phyloP scores from a whole-genome alignment of 371 early-diverging fungal genomes.

The Syncephalis fuscata region DNA sequence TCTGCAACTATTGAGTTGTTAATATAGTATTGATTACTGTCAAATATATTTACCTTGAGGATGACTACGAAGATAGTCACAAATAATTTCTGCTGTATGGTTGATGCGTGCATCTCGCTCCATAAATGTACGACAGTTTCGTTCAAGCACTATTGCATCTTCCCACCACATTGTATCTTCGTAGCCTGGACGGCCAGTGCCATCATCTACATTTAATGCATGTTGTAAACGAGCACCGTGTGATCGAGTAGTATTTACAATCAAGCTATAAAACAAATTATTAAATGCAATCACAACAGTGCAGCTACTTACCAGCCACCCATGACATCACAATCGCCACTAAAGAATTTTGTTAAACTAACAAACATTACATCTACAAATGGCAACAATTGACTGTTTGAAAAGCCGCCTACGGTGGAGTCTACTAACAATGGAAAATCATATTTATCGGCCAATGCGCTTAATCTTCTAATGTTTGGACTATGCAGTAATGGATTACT shows the following conservation, averaged over 20 bases:
- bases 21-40: constrained; percentile 31
- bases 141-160: constrained; percentile 84
- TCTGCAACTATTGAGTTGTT: constrained; percentile 36
- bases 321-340: constrained; percentile 95
- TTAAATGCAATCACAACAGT: neutral
- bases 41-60: too few relatives aligned
- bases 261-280: constrained; percentile 27
- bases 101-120: constrained; percentile 59
- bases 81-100: constrained; percentile 58
- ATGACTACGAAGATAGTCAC: constrained; percentile 45
- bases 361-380: constrained; percentile 82
- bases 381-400: constrained; percentile 57
- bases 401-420: constrained; percentile 88
- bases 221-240: constrained; percentile 34
- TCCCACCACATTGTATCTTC: constrained; percentile 82
- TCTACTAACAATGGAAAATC: constrained; percentile 74
- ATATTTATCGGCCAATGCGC: constrained; percentile 57
- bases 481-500: constrained; percentile 83
- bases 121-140: constrained; percentile 77
- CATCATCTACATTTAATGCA: constrained; percentile 12
- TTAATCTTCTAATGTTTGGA: constrained; percentile 53
- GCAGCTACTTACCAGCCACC: constrained; percentile 55
- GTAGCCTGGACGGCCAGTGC: constrained; percentile 17
- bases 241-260: constrained; percentile 58
- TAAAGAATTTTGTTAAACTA: constrained; percentile 85